These are phyloP conservation scores for Solanum paucissectum DNA, from an alignment of 257 asterid genomes.

Conservation along the genomic window DNA sequence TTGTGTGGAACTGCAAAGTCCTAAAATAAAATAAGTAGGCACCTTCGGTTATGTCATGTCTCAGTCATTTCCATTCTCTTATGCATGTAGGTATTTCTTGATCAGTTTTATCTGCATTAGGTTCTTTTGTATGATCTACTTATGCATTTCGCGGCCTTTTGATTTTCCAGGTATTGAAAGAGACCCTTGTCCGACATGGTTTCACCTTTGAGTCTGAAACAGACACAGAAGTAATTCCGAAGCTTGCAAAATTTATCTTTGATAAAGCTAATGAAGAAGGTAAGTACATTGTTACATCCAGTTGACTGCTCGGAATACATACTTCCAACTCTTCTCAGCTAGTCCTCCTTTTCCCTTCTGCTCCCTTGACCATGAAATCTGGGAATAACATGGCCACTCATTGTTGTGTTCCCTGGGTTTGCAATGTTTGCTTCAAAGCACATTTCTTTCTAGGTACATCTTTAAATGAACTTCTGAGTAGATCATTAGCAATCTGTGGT, in stretches of 20 bases:
- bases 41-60: not conserved
- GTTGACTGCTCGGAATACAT: not conserved
- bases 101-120: not conserved
- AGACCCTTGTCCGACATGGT: slow-evolving; percentile 87
- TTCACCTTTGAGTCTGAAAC: slow-evolving; percentile 91
- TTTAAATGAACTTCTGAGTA: not conserved
- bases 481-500: not conserved
- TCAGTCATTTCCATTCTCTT: not conserved
- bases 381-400: not conserved
- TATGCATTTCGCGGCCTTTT: not conserved
- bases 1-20: not conserved
- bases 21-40: not conserved
- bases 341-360: not conserved
- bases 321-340: not conserved
- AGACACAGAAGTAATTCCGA: slow-evolving; percentile 97
- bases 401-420: not conserved
- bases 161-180: slow-evolving; percentile 60
- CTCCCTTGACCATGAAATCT: not conserved
- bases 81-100: not conserved
- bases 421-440: not conserved
- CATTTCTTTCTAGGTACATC: not conserved
- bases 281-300: slow-evolving; percentile 10
- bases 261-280: slow-evolving; percentile 94
- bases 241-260: slow-evolving; percentile 89
- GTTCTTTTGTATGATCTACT: not conserved